A percentile compares a stretch with the other conserved stretches of the same genome.
phyloP scores from a whole-genome alignment of 2,329 filamentous ascomycete species.

The Epichloe elymi region DNA sequence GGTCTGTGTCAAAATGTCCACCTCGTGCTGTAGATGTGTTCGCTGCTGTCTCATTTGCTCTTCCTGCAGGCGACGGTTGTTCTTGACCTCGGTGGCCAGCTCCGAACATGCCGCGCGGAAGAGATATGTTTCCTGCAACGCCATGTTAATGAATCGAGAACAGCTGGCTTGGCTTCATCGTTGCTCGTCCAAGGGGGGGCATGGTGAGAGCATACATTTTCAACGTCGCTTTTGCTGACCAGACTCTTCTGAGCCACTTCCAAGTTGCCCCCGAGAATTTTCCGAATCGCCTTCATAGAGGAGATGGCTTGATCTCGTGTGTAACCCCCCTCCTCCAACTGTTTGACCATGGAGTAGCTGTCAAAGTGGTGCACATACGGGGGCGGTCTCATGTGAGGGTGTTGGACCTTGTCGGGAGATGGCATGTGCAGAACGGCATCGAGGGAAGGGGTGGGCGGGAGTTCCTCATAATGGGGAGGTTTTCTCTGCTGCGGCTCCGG shows the following conservation, averaged over 20 bases:
- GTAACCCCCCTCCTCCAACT: conserved; percentile 64
- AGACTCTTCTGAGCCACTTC: conserved; percentile 67
- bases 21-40: conserved; percentile 79
- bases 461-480: conserved; percentile 6
- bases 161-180: neutral
- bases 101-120: conserved; percentile 92
- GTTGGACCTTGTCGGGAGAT: conserved; percentile 31
- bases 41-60: conserved; percentile 75
- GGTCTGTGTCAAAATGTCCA: conserved; percentile 80
- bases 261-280: conserved; percentile 64
- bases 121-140: conserved; percentile 61
- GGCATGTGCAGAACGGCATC: conserved; percentile 37
- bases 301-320: conserved; percentile 62
- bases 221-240: conserved; percentile 82
- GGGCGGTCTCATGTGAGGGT: conserved; percentile 57
- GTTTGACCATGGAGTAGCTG: conserved; percentile 76
- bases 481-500: neutral
- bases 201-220: conserved; percentile 45
- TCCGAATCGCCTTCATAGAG: conserved; percentile 83
- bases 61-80: conserved; percentile 60
- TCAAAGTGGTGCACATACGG: conserved; percentile 95
- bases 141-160: neutral
- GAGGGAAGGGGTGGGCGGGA: conserved; percentile 24
- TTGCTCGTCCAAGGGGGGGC: neutral
- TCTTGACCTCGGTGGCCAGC: conserved; percentile 73